phyloP scores from a whole-genome alignment of 345 rosid species.

The Salix dunnii region DNA sequence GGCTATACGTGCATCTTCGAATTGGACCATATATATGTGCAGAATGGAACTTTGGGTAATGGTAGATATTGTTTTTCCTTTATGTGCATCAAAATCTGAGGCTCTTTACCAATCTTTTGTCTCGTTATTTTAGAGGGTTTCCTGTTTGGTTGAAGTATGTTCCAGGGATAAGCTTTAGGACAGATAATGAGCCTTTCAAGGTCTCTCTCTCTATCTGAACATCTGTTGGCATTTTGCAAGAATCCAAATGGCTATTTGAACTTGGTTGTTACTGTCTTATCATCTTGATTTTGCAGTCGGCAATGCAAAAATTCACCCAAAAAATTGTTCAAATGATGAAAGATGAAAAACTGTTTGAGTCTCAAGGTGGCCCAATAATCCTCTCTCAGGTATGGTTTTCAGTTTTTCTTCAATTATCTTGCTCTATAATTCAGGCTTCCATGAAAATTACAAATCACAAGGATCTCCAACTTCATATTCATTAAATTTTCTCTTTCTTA shows the following conservation, averaged over 20 bases:
- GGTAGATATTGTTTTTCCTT: not conserved
- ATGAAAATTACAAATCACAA: too few relatives aligned
- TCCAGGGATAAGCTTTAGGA: constrained; percentile 27
- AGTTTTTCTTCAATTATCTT: not conserved
- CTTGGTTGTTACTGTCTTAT: not conserved
- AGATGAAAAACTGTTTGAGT: constrained; percentile 32
- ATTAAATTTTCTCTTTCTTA: too few relatives aligned
- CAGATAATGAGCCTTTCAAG: constrained; percentile 32
- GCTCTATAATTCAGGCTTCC: not conserved
- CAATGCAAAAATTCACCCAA: constrained; percentile 38
- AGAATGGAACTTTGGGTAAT: constrained; percentile 31
- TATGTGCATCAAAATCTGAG: not conserved
- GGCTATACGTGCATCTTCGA: constrained; percentile 22
- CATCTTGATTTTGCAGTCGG: constrained; percentile 22
- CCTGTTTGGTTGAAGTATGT: constrained; percentile 35
- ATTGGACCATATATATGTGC: constrained; percentile 29
- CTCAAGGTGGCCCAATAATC: constrained; percentile 50
- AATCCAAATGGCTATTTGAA: not conserved
- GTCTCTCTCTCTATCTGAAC: constrained; percentile 2
- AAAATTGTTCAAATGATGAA: constrained; percentile 41
- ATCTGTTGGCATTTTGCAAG: not conserved
- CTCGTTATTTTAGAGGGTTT: constrained; percentile 20
- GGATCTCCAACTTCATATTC: too few relatives aligned
- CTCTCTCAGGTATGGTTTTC: constrained; percentile 36
- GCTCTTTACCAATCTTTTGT: not conserved